Base-by-base conservation (phyloP, 805 yeast species). In the Alloascoidea africana region DNA sequence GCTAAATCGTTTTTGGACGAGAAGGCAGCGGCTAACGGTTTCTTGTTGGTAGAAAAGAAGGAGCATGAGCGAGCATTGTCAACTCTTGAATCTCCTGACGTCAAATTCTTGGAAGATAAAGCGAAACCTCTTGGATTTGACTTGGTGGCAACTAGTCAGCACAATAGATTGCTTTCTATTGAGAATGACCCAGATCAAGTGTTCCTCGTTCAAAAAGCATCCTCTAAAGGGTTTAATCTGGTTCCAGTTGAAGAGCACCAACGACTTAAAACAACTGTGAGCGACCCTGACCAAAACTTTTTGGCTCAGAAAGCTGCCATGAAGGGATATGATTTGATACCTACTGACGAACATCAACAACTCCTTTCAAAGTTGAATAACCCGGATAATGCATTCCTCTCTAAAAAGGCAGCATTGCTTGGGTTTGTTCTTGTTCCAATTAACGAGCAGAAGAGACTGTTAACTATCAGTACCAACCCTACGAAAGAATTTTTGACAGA, bases 141-240 rank as follows among this genome's bases (percentile, higher is more conserved):
- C 8, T 8, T 23, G 8, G 30, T 23, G 8, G 13, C 30, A 8
- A 23, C 30, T 8, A n/a, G 13, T 23, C 13, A 23, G 30, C 30
- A 8, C n/a, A n/a, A 23, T 8, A 23, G 30, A 23, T 23, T 23
- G n/a, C 13, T 23, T n/a, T 8, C 8, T 23, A n/a, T 23, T 23
- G 30, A 23, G 30, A 23, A 23, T 8, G 8, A 8, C 8, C 30
- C 30, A 23, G n/a, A n/a, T n/a, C 8, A 23, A 8, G 30, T n/a
- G 30, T 23, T 23, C n/a, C 30, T 58, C 3, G 37, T 60, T n/a
- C 55, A 62, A 2, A 53, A 52, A 6, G 42, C 53, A 2, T 60
- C 57, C n/a, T 42, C 47, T 27, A 18, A 34, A n/a, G 36, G 36
- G 14, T 32, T 42, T 14, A 32, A 17, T n/a, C n/a, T n/a, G n/a